Evolutionary conservation across 352 stramenopile genomes (phyloP).

Genomic region (Globisporangium iwayamae): DNA sequence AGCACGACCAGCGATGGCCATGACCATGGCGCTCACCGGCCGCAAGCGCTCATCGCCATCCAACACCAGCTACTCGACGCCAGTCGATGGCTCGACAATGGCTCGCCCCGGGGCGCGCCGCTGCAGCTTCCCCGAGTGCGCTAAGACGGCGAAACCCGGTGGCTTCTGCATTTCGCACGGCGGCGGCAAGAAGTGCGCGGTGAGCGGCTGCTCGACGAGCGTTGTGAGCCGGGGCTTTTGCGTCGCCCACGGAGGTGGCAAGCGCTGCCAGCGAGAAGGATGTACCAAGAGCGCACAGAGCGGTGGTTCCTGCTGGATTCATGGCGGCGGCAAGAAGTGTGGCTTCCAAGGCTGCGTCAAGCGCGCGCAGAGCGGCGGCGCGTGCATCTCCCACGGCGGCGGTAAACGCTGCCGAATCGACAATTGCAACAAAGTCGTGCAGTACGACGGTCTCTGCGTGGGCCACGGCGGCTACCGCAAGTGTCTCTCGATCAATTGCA

Average conservation of each 20-base stretch:
- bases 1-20: neutral
- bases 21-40: neutral
- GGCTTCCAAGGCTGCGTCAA: slow-evolving; percentile 34
- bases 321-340: slow-evolving; percentile 49
- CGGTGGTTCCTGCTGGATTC: slow-evolving; percentile 38
- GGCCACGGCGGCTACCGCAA: slow-evolving; percentile 39
- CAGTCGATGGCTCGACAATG: neutral
- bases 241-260: slow-evolving; percentile 44
- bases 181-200: slow-evolving; percentile 51
- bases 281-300: slow-evolving; percentile 43
- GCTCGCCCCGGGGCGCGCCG: slow-evolving; percentile 9
- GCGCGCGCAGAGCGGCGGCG: slow-evolving; percentile 36
- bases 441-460: slow-evolving; percentile 44
- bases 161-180: slow-evolving; percentile 70
- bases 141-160: slow-evolving; percentile 35
- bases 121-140: slow-evolving; percentile 35
- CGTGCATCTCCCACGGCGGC: slow-evolving; percentile 39
- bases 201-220: slow-evolving; percentile 33
- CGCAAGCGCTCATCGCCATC: slow-evolving; percentile 1
- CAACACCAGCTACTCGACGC: neutral
- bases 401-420: slow-evolving; percentile 29
- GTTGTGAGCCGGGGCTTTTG: slow-evolving; percentile 43
- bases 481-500: slow-evolving; percentile 34
- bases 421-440: slow-evolving; percentile 37
- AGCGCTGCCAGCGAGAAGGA: slow-evolving; percentile 30